These are phyloP conservation scores for Fusarium sp. DNA, from an alignment of 2,329 filamentous ascomycete genomes.

Conservation along the genomic window DNA sequence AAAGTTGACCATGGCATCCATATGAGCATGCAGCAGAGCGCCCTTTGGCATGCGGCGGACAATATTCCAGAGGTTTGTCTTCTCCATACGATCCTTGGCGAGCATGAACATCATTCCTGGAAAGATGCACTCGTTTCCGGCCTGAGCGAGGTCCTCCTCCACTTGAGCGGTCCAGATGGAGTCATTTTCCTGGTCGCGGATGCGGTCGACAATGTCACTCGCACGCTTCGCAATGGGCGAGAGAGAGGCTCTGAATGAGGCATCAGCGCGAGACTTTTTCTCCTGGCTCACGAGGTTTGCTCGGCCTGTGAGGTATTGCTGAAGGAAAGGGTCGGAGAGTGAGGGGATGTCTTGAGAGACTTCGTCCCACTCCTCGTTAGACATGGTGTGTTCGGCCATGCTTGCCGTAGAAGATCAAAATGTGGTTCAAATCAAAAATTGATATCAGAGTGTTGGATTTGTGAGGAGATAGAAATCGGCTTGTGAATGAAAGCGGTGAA, in stretches of 20 bases:
- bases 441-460: not conserved
- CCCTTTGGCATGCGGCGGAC: conserved; percentile 91
- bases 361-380: conserved; percentile 71
- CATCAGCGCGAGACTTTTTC: conserved; percentile 81
- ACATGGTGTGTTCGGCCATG: conserved; percentile 55
- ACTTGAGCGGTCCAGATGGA: conserved; percentile 81
- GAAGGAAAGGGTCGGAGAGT: conserved; percentile 78
- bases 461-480: conserved; percentile 2
- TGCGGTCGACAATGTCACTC: conserved; percentile 81
- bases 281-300: conserved; percentile 83
- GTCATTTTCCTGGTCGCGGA: conserved; percentile 80
- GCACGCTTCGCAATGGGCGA: conserved; percentile 84
- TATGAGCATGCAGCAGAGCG: conserved; percentile 84
- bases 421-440: not conserved
- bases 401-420: not conserved
- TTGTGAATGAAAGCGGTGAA: conserved; percentile 13
- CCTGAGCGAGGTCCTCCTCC: conserved; percentile 75
- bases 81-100: conserved; percentile 87
- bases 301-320: conserved; percentile 83
- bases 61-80: conserved; percentile 86
- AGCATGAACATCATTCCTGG: conserved; percentile 95
- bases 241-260: conserved; percentile 77
- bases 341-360: conserved; percentile 68
- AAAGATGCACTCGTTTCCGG: conserved; percentile 74
- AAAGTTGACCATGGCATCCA: conserved; percentile 92